Conservation (phyloP, 768 basidiomycete species). For the Trichaptum fuscoviolaceum region DNA sequence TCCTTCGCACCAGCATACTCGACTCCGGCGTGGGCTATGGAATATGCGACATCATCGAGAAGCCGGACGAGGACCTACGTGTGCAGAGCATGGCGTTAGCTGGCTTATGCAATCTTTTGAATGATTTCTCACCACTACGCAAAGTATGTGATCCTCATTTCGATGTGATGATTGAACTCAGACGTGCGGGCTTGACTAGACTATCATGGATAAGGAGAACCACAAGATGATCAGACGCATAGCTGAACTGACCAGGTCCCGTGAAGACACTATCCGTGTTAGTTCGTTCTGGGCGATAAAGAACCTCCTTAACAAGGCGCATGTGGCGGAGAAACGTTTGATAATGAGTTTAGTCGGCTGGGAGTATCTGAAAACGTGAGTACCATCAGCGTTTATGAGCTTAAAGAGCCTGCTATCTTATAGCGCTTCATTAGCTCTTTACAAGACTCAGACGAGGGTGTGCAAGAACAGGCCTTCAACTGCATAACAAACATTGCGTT, state of each 20-base stretch:
- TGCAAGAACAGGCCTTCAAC: constrained; percentile 70
- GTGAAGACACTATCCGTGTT: constrained; percentile 52
- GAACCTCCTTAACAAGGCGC: constrained; percentile 69
- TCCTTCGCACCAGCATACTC: constrained; percentile 78
- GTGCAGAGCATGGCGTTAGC: constrained; percentile 68
- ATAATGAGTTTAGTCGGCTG: constrained; percentile 72
- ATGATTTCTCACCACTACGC: constrained; percentile 78
- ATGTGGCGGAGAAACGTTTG: constrained; percentile 50
- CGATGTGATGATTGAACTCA: constrained; percentile 2
- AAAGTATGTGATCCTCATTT: constrained; percentile 39
- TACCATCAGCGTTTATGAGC: constrained; percentile 8
- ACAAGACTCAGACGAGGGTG: constrained; percentile 42
- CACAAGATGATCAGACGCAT: constrained; percentile 64
- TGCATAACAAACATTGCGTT: constrained; percentile 65
- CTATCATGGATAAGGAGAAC: constrained; percentile 36
- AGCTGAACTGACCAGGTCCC: constrained; percentile 47
- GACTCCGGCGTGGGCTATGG: constrained; percentile 75
- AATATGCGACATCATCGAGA: constrained; percentile 55
- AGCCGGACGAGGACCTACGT: constrained; percentile 57
- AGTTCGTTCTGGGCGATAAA: constrained; percentile 86
- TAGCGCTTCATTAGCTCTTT: constrained; percentile 38
- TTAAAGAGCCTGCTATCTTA: constrained; percentile 1
- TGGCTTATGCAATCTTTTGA: constrained; percentile 80
- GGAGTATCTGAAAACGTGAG: constrained; percentile 52
- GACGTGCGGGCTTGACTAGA: constrained; percentile 4